These are phyloP conservation scores for Aureobasidium sp. DNA, from an alignment of 2,329 filamentous ascomycete species.

Conservation along the genomic window DNA sequence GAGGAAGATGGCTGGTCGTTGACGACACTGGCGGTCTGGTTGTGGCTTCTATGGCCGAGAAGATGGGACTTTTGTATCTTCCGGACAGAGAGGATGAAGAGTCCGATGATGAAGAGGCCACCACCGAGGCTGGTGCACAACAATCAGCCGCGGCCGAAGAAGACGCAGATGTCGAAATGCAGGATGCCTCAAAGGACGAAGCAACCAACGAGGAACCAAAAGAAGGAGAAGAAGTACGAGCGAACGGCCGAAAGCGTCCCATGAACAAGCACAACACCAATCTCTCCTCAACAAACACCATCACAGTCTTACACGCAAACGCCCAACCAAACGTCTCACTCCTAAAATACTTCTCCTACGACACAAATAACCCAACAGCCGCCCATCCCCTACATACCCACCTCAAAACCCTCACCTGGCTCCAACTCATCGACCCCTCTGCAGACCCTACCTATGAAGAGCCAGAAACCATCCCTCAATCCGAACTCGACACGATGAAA, in stretches of 20 bases:
- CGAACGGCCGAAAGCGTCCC: not conserved
- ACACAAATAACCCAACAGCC: slow-evolving; percentile 55
- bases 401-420: slow-evolving; percentile 80
- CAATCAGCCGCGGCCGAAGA: not conserved
- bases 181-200: slow-evolving; percentile 8
- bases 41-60: slow-evolving; percentile 76
- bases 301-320: slow-evolving; percentile 74
- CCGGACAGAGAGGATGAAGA: slow-evolving; percentile 29
- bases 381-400: slow-evolving; percentile 76
- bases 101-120: slow-evolving; percentile 25
- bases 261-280: slow-evolving; percentile 12
- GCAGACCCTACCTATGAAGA: slow-evolving; percentile 69
- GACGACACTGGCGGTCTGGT: slow-evolving; percentile 83
- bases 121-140: slow-evolving; percentile 15
- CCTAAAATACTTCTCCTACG: slow-evolving; percentile 84
- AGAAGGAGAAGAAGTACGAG: not conserved
- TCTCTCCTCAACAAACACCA: slow-evolving; percentile 55
- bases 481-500: slow-evolving; percentile 65
- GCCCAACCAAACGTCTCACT: slow-evolving; percentile 81
- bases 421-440: slow-evolving; percentile 75
- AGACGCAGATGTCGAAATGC: slow-evolving; percentile 1
- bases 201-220: not conserved
- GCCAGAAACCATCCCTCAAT: slow-evolving; percentile 53
- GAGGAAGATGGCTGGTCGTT: slow-evolving; percentile 69
- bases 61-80: slow-evolving; percentile 70